Conservation (phyloP, 441 rosid genomes). For the Sinapis alba region DNA sequence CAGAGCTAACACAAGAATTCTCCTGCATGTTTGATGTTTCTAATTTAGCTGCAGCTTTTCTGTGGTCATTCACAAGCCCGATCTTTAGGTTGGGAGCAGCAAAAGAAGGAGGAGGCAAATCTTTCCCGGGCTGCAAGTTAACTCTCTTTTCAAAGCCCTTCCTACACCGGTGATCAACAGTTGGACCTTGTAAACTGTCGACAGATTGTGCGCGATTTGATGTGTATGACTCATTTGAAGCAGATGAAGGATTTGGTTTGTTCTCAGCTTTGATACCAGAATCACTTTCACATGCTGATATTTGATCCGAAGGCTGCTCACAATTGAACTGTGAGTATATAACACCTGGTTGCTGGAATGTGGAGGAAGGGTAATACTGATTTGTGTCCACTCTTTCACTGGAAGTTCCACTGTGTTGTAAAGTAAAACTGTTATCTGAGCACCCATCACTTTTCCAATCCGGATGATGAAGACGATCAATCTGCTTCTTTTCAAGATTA, state of each 20-base stretch:
- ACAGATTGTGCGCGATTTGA: constrained; percentile 59
- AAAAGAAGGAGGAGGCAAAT: constrained; percentile 39
- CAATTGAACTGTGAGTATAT: constrained; percentile 42
- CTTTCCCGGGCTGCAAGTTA: constrained; percentile 39
- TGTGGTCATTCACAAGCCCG: constrained; percentile 45
- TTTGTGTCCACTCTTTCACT: constrained; percentile 44
- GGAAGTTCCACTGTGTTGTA: constrained; percentile 41
- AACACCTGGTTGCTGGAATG: constrained; percentile 35
- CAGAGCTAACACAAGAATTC: constrained; percentile 64
- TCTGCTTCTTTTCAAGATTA: constrained; percentile 46
- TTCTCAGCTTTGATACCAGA: constrained; percentile 54
- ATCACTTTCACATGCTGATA: constrained; percentile 52
- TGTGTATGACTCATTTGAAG: constrained; percentile 53
- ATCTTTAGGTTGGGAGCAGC: constrained; percentile 47
- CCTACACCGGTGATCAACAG: constrained; percentile 41
- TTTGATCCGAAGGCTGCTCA: constrained; percentile 49
- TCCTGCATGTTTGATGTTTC: constrained; percentile 59
- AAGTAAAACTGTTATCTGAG: constrained; percentile 49
- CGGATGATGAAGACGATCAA: constrained; percentile 42
- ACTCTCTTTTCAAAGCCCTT: constrained; percentile 40
- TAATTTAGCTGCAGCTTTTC: constrained; percentile 45
- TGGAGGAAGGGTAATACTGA: constrained; percentile 39
- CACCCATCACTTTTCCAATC: constrained; percentile 50
- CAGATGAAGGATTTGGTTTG: constrained; percentile 48
- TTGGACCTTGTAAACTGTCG: constrained; percentile 47